Evolutionary conservation across 306 rosid species (phyloP).

Genomic region (barrel medic (Medicago truncatula)): DNA sequence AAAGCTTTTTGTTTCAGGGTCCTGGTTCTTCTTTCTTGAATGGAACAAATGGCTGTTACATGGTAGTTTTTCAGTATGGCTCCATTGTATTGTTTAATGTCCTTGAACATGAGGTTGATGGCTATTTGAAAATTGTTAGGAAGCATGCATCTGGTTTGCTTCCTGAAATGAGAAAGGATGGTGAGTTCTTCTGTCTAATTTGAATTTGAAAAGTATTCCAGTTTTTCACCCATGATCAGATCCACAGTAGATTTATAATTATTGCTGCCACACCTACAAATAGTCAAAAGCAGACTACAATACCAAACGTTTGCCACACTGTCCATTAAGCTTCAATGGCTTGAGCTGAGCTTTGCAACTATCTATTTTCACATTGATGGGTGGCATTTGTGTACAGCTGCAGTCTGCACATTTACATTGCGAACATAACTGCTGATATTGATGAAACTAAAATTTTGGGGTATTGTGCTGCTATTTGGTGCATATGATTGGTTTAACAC

Average conservation of each 20-base stretch:
- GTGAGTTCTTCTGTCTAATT: constrained; percentile 54
- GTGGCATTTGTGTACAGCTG: neutral
- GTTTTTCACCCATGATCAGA: neutral
- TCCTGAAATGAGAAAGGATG: constrained; percentile 98
- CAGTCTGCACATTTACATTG: constrained; percentile 19
- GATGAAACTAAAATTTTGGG: neutral
- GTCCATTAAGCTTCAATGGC: constrained; percentile 9
- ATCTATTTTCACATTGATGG: neutral
- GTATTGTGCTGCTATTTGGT: constrained; percentile 9
- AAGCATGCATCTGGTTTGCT: constrained; percentile 84
- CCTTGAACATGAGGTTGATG: constrained; percentile 75
- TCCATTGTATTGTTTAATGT: constrained; percentile 91
- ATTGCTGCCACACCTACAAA: neutral
- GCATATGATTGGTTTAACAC: constrained; percentile 7
- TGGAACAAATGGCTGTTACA: constrained; percentile 74
- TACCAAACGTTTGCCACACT: neutral
- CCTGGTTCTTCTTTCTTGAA: constrained; percentile 62
- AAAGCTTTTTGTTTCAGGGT: constrained; percentile 63
- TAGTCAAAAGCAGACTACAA: neutral
- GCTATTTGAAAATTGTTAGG: constrained; percentile 74
- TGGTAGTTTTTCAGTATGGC: constrained; percentile 98
- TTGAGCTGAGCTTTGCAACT: constrained; percentile 16
- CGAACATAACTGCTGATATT: constrained; percentile 1
- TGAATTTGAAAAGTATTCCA: constrained; percentile 22
- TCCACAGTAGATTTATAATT: neutral